Percentiles rank a stretch among this genome's conserved stretches.
Evolutionary conservation across 768 basidiomycete genomes (phyloP).

Genomic region (Kwoniella heveanensis): DNA sequence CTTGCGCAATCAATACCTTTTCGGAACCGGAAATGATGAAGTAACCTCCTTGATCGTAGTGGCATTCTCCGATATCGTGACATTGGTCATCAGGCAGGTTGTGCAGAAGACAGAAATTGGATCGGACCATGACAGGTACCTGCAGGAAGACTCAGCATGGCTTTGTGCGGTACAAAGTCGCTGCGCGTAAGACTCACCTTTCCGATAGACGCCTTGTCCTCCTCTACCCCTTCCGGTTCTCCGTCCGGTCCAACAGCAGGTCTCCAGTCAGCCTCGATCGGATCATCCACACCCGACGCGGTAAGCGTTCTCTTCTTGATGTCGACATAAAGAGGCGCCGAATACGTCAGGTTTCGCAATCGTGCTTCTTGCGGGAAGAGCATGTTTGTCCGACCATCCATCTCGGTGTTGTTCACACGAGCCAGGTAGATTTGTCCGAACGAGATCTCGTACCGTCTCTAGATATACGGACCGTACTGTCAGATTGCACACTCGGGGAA

Average conservation of each 20-base stretch:
- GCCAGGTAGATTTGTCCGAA: slow-evolving; percentile 98
- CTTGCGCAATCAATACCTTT: slow-evolving; percentile 99
- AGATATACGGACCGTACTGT: background rate
- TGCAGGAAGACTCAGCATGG: slow-evolving; percentile 48
- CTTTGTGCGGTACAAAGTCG: too few relatives aligned
- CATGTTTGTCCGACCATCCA: slow-evolving; percentile 88
- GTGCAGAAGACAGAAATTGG: slow-evolving; percentile 89
- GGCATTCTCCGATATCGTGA: slow-evolving; percentile 93
- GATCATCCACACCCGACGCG: slow-evolving; percentile 71
- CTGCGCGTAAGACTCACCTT: too few relatives aligned
- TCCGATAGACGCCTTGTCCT: slow-evolving; percentile 80
- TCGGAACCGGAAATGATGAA: slow-evolving; percentile 99
- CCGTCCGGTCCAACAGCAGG: slow-evolving; percentile 47
- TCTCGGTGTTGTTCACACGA: slow-evolving; percentile 88
- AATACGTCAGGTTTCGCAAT: slow-evolving; percentile 91
- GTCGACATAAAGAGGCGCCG: slow-evolving; percentile 91
- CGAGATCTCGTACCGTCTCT: slow-evolving; percentile 92
- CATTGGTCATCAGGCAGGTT: slow-evolving; percentile 76
- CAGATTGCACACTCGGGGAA: too few relatives aligned
- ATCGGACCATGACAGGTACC: slow-evolving; percentile 98
- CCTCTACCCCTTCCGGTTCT: slow-evolving; percentile 36
- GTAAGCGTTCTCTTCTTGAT: slow-evolving; percentile 83
- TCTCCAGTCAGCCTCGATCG: slow-evolving; percentile 71
- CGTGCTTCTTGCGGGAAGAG: slow-evolving; percentile 97
- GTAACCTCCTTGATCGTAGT: slow-evolving; percentile 95